A percentile compares a stretch with the other conserved stretches of the same genome.
Conservation (phyloP, 2,329 filamentous ascomycete genomes). For the Cercospora brassicicola region DNA sequence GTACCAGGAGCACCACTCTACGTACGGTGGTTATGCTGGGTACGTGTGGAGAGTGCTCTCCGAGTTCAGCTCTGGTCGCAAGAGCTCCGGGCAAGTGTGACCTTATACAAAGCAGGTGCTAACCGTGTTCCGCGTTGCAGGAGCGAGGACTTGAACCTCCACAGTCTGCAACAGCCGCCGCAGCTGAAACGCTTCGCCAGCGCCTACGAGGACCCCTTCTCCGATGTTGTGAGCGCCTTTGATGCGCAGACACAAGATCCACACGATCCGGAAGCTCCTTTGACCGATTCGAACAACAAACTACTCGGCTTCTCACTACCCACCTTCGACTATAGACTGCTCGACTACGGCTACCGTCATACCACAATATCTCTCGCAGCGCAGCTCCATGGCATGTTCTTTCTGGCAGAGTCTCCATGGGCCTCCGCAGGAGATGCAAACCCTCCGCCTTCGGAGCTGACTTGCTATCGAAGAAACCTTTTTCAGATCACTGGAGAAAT, state of each 20-base stretch:
- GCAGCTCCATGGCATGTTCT: conserved; percentile 86
- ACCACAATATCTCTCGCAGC: conserved; percentile 68
- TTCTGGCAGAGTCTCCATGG: conserved; percentile 75
- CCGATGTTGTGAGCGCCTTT: conserved; percentile 52
- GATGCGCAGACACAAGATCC: conserved; percentile 46
- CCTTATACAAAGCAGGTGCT: background rate
- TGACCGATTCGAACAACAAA: conserved; percentile 64
- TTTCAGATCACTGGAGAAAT: conserved; percentile 94
- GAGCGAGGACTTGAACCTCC: conserved; percentile 35
- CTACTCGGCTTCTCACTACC: conserved; percentile 54
- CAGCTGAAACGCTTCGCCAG: conserved; percentile 40
- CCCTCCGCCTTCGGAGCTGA: conserved; percentile 74
- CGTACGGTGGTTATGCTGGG: conserved; percentile 62
- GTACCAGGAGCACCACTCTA: conserved; percentile 58
- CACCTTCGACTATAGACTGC: conserved; percentile 56
- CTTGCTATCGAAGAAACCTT: conserved; percentile 91
- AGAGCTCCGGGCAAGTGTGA: background rate
- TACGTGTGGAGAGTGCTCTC: conserved; percentile 37
- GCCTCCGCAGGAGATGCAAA: conserved; percentile 57
- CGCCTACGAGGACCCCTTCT: conserved; percentile 54
- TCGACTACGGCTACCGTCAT: conserved; percentile 66
- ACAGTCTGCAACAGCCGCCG: conserved; percentile 26
- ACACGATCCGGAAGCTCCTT: conserved; percentile 51
- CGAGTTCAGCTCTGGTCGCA: background rate
- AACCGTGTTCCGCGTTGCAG: conserved; percentile 18